Percentiles rank a stretch among this genome's conserved stretches.
These are phyloP conservation scores for Stagonosporopsis cucurbitacearum DNA, from an alignment of 2,329 filamentous ascomycete genomes.

Conservation along the genomic window DNA sequence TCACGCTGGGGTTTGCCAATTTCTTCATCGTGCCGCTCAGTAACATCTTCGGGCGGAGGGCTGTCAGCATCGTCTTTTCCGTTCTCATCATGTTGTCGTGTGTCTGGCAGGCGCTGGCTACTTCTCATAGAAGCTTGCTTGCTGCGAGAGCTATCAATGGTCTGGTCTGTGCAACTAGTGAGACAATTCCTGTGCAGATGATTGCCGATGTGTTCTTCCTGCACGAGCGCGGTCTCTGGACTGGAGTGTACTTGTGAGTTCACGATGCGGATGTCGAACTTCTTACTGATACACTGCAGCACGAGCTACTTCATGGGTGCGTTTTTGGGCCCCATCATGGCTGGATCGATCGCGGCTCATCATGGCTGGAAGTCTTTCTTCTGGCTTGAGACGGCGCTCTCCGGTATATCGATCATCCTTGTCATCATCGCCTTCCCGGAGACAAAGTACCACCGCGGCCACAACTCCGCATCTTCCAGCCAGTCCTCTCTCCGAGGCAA, in stretches of 20 bases:
- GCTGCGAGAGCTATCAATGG: slow-evolving; percentile 54
- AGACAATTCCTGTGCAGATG: slow-evolving; percentile 53
- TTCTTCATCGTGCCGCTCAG: slow-evolving; percentile 54
- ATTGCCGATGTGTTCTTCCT: slow-evolving; percentile 56
- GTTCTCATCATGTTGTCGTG: slow-evolving; percentile 51
- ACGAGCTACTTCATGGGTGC: slow-evolving; percentile 53
- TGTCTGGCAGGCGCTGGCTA: slow-evolving; percentile 54
- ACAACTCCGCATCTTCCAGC: slow-evolving; percentile 8
- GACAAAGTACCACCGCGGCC: slow-evolving; percentile 50
- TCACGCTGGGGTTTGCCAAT: slow-evolving; percentile 54
- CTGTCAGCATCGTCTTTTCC: slow-evolving; percentile 50
- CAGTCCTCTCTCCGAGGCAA: slow-evolving; percentile 5
- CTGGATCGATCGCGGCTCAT: slow-evolving; percentile 50
- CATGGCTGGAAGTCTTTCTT: slow-evolving; percentile 57
- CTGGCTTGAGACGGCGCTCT: slow-evolving; percentile 53
- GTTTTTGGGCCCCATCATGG: slow-evolving; percentile 54
- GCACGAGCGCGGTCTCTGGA: slow-evolving; percentile 52
- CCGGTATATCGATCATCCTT: slow-evolving; percentile 49
- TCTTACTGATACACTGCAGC: slow-evolving; percentile 23
- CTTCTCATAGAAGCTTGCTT: slow-evolving; percentile 51
- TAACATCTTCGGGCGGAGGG: slow-evolving; percentile 54
- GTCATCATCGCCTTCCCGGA: slow-evolving; percentile 53
- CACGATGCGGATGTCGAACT: slow-evolving; percentile 2
- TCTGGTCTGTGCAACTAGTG: slow-evolving; percentile 52
- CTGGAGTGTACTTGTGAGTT: slow-evolving; percentile 49